Conservation (phyloP, 139 green algal genomes). For the Desmodesmus armatus region DNA sequence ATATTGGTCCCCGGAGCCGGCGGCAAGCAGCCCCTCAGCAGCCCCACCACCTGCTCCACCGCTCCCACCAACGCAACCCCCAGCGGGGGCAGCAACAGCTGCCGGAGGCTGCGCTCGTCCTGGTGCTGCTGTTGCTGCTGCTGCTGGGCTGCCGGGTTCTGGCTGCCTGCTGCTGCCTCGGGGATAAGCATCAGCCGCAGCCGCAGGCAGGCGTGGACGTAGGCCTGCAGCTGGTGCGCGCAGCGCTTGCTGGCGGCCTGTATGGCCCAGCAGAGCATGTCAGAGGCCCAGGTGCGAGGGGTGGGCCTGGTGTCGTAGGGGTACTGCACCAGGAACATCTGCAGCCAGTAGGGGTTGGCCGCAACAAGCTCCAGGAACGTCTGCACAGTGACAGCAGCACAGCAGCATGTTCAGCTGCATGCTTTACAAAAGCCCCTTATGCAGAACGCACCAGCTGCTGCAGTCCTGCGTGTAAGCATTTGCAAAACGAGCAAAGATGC, state of each 20-base stretch:
- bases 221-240: neutral
- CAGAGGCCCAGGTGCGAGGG: neutral
- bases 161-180: neutral
- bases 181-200: neutral
- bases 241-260: conserved; percentile 16
- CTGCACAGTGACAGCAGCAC: neutral
- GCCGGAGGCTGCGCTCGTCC: neutral
- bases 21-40: conserved; percentile 10
- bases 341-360: conserved; percentile 27
- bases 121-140: neutral
- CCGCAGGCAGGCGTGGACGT: neutral
- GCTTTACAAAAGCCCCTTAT: too few species aligned
- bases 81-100: conserved; percentile 4
- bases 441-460: too few species aligned
- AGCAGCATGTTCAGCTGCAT: too few species aligned
- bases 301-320: neutral
- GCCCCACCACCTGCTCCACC: neutral
- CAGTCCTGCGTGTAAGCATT: too few species aligned
- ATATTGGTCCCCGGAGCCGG: neutral
- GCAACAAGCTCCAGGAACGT: conserved; percentile 21
- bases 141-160: neutral
- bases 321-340: neutral
- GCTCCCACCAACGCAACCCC: neutral
- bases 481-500: too few species aligned
- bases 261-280: neutral